phyloP scores from a whole-genome alignment of 345 rosid species.

The Salix caprea region DNA sequence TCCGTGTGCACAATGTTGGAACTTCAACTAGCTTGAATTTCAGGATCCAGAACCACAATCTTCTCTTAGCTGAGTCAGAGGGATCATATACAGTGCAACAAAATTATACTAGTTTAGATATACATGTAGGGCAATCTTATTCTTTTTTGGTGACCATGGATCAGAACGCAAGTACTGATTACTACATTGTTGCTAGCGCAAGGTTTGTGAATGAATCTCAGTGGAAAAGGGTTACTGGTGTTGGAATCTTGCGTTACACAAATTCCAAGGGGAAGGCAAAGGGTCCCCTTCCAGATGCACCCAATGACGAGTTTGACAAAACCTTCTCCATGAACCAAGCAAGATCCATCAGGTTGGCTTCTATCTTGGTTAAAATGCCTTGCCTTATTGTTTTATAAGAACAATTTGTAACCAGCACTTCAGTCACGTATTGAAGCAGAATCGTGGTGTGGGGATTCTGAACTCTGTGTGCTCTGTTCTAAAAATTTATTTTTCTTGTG shows the following conservation, averaged over 20 bases:
- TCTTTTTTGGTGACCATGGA: slow-evolving; percentile 91
- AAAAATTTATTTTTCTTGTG: background rate
- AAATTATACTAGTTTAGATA: slow-evolving; percentile 95
- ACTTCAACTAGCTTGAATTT: slow-evolving; percentile 86
- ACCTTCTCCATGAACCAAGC: slow-evolving; percentile 99
- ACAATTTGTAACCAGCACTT: background rate
- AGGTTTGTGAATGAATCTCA: slow-evolving; percentile 77
- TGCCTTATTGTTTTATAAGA: background rate
- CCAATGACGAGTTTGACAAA: slow-evolving; percentile 78
- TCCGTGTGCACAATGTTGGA: slow-evolving; percentile 93
- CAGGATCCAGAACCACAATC: slow-evolving; percentile 92
- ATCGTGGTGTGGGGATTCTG: background rate
- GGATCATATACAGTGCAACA: slow-evolving; percentile 98
- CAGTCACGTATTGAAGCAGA: background rate
- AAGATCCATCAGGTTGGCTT: slow-evolving; percentile 85
- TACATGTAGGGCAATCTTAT: slow-evolving; percentile 90
- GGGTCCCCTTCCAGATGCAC: slow-evolving; percentile 84
- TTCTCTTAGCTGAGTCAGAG: slow-evolving; percentile 82
- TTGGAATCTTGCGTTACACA: slow-evolving; percentile 79
- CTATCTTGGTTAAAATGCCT: background rate
- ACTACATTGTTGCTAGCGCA: slow-evolving; percentile 97
- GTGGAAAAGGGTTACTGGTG: slow-evolving; percentile 95
- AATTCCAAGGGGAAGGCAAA: slow-evolving; percentile 92
- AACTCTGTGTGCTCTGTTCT: background rate
- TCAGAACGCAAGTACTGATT: slow-evolving; percentile 93